These are phyloP conservation scores for Phytophthora podocarpi DNA, from an alignment of 352 stramenopile species.

Conservation along the genomic window DNA sequence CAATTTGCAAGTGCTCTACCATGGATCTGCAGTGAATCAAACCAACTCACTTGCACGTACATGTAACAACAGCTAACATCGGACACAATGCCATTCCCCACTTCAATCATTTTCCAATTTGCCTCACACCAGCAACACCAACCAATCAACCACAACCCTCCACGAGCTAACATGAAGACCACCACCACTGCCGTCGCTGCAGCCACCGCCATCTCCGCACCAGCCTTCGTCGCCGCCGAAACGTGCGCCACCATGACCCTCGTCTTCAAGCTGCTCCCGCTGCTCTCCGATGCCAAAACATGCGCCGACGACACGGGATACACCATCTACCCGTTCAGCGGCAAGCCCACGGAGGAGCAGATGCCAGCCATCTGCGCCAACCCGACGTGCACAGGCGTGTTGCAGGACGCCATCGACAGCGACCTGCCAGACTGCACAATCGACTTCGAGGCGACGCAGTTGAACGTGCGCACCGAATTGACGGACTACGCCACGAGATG, in stretches of 20 bases:
- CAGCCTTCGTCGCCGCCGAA: conserved; percentile 21
- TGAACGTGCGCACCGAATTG: conserved; percentile 35
- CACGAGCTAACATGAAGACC: conserved; percentile 45
- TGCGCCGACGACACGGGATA: conserved; percentile 33
- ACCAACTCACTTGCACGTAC: too few species aligned
- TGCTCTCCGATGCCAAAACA: conserved; percentile 33
- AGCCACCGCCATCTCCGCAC: conserved; percentile 17
- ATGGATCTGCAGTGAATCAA: too few species aligned
- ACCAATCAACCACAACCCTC: too few species aligned
- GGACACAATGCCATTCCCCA: too few species aligned
- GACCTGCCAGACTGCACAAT: conserved; percentile 41
- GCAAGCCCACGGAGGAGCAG: conserved; percentile 34
- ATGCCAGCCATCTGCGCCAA: conserved; percentile 31
- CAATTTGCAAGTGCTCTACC: too few species aligned
- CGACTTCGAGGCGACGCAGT: conserved; percentile 27
- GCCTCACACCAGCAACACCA: background rate
- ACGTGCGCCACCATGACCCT: conserved; percentile 34
- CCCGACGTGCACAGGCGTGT: conserved; percentile 31
- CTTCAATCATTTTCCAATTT: background rate
- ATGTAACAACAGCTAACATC: too few species aligned
- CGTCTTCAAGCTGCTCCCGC: conserved; percentile 29
- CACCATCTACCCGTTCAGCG: conserved; percentile 39
- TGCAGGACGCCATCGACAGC: conserved; percentile 24
- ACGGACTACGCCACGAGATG: conserved; percentile 26
- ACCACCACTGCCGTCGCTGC: conserved; percentile 19